Conservation (phyloP, 2,329 filamentous ascomycete species). For the Myriangium duriaei region DNA sequence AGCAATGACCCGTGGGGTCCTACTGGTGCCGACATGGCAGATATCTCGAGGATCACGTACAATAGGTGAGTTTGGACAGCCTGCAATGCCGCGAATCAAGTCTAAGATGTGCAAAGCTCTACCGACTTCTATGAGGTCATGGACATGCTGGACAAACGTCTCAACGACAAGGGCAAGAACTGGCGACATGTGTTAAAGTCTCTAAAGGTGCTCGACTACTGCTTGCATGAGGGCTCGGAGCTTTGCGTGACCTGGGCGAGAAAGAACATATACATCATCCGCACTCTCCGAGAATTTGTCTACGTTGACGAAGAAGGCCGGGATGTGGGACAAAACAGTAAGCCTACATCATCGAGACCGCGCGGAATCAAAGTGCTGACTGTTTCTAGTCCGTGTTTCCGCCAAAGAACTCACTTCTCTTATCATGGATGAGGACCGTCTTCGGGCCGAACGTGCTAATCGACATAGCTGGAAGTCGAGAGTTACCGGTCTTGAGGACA, state of each 20-base stretch:
- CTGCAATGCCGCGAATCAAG: conserved; percentile 2
- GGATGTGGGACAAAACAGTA: conserved; percentile 95
- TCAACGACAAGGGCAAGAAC: conserved; percentile 99
- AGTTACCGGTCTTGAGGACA: conserved; percentile 85
- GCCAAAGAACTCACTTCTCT: conserved; percentile 91
- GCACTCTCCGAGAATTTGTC: conserved; percentile 92
- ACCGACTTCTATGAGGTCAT: conserved; percentile 99
- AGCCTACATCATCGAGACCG: conserved; percentile 20
- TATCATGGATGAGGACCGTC: conserved; percentile 82
- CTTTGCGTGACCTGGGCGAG: conserved; percentile 94
- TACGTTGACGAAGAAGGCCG: conserved; percentile 85
- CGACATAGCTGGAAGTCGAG: conserved; percentile 94
- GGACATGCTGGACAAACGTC: conserved; percentile 97
- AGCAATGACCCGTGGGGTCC: conserved; percentile 99
- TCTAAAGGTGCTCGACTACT: conserved; percentile 94
- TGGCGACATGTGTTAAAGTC: conserved; percentile 98
- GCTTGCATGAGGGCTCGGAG: conserved; percentile 92
- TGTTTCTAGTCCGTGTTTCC: conserved; percentile 69
- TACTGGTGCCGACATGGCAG: conserved; percentile 94
- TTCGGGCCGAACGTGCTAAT: conserved; percentile 81
- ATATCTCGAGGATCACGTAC: conserved; percentile 95
- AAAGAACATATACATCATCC: conserved; percentile 98
- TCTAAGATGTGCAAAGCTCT: conserved; percentile 43
- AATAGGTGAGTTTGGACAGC: conserved; percentile 59
- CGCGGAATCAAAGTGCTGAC: conserved; percentile 20